A percentile compares a stretch with the other conserved stretches of the same genome.
phyloP scores from a whole-genome alignment of 345 rosid genomes.

The Turritis glabra region DNA sequence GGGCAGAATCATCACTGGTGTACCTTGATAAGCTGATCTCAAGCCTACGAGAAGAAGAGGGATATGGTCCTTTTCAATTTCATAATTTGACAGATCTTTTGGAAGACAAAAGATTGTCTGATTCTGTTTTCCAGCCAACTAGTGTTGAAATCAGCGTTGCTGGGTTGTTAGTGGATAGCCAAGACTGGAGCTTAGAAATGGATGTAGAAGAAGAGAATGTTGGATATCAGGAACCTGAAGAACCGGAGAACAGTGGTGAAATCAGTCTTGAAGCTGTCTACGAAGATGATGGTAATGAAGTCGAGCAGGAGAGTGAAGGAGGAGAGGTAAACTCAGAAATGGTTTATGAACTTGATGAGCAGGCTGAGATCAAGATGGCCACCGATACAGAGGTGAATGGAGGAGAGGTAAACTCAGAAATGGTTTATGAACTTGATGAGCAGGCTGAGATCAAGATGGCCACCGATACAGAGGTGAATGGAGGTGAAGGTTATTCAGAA shows the following conservation, averaged over 20 bases:
- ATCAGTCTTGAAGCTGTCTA: conserved; percentile 5
- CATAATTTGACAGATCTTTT: conserved; percentile 25
- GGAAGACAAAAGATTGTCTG: conserved; percentile 20
- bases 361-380: conserved; percentile 23
- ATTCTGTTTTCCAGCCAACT: conserved; percentile 31
- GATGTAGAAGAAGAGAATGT: conserved; percentile 14
- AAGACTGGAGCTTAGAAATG: conserved; percentile 12
- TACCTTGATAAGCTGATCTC: conserved; percentile 29
- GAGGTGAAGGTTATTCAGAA: conserved; percentile 8
- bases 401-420: conserved; percentile 11
- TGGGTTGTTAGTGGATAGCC: conserved; percentile 16
- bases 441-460: conserved; percentile 26
- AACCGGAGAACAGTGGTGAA: background rate
- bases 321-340: conserved; percentile 12
- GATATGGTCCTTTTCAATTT: conserved; percentile 16
- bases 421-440: conserved; percentile 10
- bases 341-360: conserved; percentile 12
- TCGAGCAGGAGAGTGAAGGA: conserved; percentile 15
- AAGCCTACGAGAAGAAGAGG: conserved; percentile 25
- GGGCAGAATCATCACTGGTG: conserved; percentile 32
- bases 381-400: conserved; percentile 12
- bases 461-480: conserved; percentile 9
- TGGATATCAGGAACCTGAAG: conserved; percentile 7
- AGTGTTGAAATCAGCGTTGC: conserved; percentile 28
- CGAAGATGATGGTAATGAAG: background rate